Base-by-base conservation (phyloP, 805 yeast genomes). In the Starmerella asiatica region DNA sequence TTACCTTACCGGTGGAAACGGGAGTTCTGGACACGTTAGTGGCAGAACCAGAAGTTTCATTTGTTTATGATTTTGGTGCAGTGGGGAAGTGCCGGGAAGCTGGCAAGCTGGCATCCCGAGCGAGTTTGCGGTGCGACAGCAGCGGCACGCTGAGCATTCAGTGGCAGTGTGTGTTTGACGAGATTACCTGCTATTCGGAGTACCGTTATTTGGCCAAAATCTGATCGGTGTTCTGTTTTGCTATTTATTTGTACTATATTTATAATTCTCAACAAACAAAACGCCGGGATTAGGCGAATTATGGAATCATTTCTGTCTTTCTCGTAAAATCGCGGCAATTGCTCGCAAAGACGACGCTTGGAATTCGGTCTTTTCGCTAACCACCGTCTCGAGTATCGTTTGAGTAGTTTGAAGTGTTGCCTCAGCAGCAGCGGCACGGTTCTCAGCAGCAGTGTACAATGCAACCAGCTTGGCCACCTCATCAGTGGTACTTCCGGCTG, bases 1-100 rank as follows among this genome's bases (percentile, higher is more conserved):
- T 82, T 17, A 65, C 69, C 8, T 67, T 77, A 34, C 93, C 93
- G 0, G 69, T 67, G 44, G 79, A 71, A 35, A 67, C 69, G 48
- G 62, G 73, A 2, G 70, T 75, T 11, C 56, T 84, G 24, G 88
- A 79, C 45, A 74, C 75, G 32, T 55, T 82, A 23, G 59, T 64
- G 7, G 57, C 56, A 24, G 60, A 57, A 17, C 50, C 55, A 7
- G 43, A 38, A 6, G 55, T 52, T 28, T 47, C 54, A 21, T 38
- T 36, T 32, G 42, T 57, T 29, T 77, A 72, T 54, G 71, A 68
- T 43, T 75, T 71, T 49, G 54, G 54, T 1, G 55, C 66, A 21
- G 63, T 76, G 42, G 61, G 65, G 38, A 70, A 68, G 50, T 62
- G 72, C 14, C 50, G 70, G 21, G 68, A 63, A 38, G 71, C 77